Conservation (phyloP, 176 grass and related monocot genomes). For the Lolium multiflorum region DNA sequence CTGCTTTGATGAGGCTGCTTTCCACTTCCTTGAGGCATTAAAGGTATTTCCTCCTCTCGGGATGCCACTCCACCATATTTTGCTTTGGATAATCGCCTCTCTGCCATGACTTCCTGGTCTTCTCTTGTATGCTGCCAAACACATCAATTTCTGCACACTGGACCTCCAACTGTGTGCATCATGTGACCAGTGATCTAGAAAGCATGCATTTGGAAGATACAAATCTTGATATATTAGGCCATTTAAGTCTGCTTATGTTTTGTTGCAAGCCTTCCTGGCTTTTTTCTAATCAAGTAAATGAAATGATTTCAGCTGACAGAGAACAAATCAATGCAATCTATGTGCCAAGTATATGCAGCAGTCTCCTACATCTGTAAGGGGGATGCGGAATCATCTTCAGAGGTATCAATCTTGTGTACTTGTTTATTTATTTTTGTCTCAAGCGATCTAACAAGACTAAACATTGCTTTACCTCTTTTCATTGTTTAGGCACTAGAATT, state of each 20-base stretch:
- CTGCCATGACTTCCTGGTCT: constrained; percentile 24
- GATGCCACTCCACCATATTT: not conserved
- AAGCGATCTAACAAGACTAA: constrained; percentile 23
- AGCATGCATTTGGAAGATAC: not conserved
- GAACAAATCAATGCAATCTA: constrained; percentile 89
- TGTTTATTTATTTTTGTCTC: not conserved
- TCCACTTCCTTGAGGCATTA: constrained; percentile 86
- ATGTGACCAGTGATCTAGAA: constrained; percentile 28
- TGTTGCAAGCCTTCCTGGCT: not conserved
- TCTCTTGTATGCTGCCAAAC: constrained; percentile 14
- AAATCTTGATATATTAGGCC: constrained; percentile 13
- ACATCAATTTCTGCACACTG: constrained; percentile 15
- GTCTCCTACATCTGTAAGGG: constrained; percentile 92
- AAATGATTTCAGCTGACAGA: constrained; percentile 79
- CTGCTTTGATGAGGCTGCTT: constrained; percentile 87
- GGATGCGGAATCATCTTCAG: constrained; percentile 88
- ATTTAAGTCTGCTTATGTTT: constrained; percentile 34
- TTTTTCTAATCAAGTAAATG: constrained; percentile 29
- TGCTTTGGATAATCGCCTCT: constrained; percentile 3
- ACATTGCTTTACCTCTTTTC: constrained; percentile 16
- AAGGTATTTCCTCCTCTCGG: constrained; percentile 46
- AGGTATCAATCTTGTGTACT: constrained; percentile 46
- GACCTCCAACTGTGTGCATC: not conserved
- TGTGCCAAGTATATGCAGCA: constrained; percentile 96
- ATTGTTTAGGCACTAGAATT: constrained; percentile 79